Evolutionary conservation across 257 asterid species (phyloP), one percentile per base, ranked within the genome.

Genomic region (Ilex asprella): DNA sequence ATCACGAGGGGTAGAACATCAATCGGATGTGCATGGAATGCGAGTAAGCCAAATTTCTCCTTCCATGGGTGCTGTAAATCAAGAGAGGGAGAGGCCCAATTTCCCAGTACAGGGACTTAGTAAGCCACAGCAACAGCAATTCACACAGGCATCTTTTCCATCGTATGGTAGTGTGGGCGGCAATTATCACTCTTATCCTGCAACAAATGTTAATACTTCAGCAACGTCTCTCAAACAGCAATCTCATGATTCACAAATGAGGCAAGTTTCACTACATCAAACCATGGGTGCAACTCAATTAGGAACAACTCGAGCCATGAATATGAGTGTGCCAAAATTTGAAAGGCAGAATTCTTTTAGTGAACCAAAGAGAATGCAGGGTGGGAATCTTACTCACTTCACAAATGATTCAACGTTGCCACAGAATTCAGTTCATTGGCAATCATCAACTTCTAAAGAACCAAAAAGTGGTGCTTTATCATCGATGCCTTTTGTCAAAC

Each of bases 1-100:
- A 58, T 63, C 79, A 62, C 80, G 68, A 15, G 93, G 82, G 75
- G 70, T 67, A 56, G 96, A 86, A 58, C 70, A 66, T 65, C 84
- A 76, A 66, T 66, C 79, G 63, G 92, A 84, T 72, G 56, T 81
- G 62, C 88, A 60, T 63, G 85, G 81, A 68, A 63, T 67, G 61
- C 86, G 72, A 68, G 78, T 73, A 61, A 69, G 69, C 72, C 90
- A 79, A 58, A 70, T 78, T 70, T 47, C 82, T 51, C 55, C 77
- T 58, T 64, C 86, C 53, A 59, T 78, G 58, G 69, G 57, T 64
- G 79, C 81, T 73, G 63, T 78, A 60, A 75, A 59, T 67, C 94
- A 82, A 70, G 94, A 84, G 31, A 81, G 94, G 79, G 88, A 81
- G 77, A 85, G 79, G 62, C 76, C 92, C 7, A 41, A 81, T 59